Conservation (phyloP, 2,329 filamentous ascomycete genomes). For the Dactylonectria macrodidyma region DNA sequence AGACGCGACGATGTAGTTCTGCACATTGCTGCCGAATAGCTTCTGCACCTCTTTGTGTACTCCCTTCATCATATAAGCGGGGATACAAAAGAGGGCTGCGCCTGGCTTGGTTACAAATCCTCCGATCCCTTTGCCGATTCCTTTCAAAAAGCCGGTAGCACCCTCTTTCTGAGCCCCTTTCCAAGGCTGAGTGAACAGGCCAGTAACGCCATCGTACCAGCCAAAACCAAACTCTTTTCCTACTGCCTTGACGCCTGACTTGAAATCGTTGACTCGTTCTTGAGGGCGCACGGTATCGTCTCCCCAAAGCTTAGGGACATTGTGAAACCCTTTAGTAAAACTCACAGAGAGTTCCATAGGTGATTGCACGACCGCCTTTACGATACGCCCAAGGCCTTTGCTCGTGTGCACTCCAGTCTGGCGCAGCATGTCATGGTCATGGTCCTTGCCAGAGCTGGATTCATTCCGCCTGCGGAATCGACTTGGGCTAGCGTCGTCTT, state of each 20-base stretch:
- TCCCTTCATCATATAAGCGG: constrained; percentile 86
- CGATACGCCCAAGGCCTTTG: too few relatives aligned
- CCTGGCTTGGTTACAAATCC: constrained; percentile 82
- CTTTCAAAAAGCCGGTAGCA: constrained; percentile 76
- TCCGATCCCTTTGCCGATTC: constrained; percentile 84
- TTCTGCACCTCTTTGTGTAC: constrained; percentile 62
- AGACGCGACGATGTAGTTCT: too few relatives aligned
- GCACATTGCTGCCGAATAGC: too few relatives aligned
- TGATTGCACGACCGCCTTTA: constrained; percentile 73
- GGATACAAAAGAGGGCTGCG: constrained; percentile 74
- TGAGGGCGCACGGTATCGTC: constrained; percentile 82
- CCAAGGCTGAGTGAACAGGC: constrained; percentile 82
- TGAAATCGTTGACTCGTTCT: constrained; percentile 82
- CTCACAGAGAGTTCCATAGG: constrained; percentile 88
- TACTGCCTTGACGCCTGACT: constrained; percentile 81
- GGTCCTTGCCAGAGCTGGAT: too few relatives aligned
- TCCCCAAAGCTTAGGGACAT: constrained; percentile 85
- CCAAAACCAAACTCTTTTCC: constrained; percentile 83
- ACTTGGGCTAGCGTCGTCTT: too few relatives aligned
- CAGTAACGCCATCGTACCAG: constrained; percentile 84
- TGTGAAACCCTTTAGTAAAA: constrained; percentile 87
- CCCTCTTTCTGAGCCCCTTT: constrained; percentile 65
- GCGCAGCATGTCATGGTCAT: too few relatives aligned
- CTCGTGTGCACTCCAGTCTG: too few relatives aligned
- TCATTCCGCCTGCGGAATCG: too few relatives aligned